A percentile compares a stretch with the other conserved stretches of the same genome.
These are phyloP conservation scores for Gossypium davidsonii DNA, from an alignment of 441 rosid species.

Conservation along the genomic window DNA sequence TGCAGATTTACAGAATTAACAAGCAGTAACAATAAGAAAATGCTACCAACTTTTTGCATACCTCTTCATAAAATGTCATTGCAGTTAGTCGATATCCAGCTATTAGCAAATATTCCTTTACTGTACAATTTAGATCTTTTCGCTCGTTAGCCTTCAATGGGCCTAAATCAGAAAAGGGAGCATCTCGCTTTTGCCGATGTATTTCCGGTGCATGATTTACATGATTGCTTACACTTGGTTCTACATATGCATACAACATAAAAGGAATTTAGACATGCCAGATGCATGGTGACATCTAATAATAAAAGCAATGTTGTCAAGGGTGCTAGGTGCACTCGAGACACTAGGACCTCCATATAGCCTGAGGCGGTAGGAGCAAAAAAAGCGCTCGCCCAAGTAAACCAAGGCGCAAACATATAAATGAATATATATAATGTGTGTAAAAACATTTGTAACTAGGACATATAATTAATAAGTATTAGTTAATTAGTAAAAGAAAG, in stretches of 20 bases:
- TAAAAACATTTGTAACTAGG: no score
- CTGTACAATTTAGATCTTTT: constrained; percentile 80
- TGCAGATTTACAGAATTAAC: constrained; percentile 1
- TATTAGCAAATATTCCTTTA: constrained; percentile 84
- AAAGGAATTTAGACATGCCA: constrained; percentile 6
- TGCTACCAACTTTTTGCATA: constrained; percentile 22
- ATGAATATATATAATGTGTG: no score
- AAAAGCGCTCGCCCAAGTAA: no score
- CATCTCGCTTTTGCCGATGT: constrained; percentile 49
- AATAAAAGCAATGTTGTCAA: background rate
- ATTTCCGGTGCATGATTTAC: constrained; percentile 41
- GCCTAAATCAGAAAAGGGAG: constrained; percentile 66
- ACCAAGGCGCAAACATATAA: no score
- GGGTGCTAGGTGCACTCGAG: no score
- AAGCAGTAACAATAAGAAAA: background rate
- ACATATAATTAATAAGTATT: no score
- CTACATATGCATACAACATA: constrained; percentile 37
- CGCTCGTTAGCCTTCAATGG: constrained; percentile 80
- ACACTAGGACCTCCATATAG: no score
- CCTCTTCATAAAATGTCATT: constrained; percentile 98
- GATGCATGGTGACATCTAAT: background rate
- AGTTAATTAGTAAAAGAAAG: no score
- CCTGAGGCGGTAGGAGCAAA: no score
- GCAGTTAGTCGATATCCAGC: constrained; percentile 96
- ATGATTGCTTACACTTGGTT: constrained; percentile 35